A percentile compares a stretch with the other conserved stretches of the same genome.
Evolutionary conservation across 192 early-diverging fungal species (phyloP).

Genomic region (Gonapodya sp.): DNA sequence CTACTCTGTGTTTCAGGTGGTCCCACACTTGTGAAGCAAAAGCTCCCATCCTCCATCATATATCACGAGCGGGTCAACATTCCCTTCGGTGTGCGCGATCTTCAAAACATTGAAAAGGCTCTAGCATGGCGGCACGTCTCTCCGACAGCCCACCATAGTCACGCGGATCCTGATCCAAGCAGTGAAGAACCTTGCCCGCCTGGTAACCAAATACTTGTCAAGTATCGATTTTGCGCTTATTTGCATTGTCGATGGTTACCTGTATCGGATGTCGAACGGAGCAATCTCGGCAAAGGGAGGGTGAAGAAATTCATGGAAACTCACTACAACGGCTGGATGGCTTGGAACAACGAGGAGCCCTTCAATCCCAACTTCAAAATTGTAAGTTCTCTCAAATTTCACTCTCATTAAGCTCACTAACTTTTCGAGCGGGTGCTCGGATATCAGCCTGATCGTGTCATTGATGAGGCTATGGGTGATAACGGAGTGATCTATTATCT

Average conservation of each 20-base stretch:
- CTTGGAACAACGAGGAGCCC: constrained; percentile 45
- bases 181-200: neutral
- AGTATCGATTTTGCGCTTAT: constrained; percentile 25
- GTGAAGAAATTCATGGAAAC: constrained; percentile 68
- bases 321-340: constrained; percentile 40
- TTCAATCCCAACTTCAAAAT: constrained; percentile 57
- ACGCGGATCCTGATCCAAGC: neutral
- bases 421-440: neutral
- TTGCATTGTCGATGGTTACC: constrained; percentile 65
- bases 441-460: constrained; percentile 62
- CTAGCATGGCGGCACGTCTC: neutral
- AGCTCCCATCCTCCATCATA: neutral
- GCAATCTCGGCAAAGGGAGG: constrained; percentile 51
- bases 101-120: neutral
- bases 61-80: neutral
- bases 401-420: neutral
- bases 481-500: constrained; percentile 55
- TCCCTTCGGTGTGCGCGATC: neutral
- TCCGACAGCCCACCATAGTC: neutral
- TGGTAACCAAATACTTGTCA: neutral
- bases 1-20: neutral
- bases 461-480: constrained; percentile 69
- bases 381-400: constrained; percentile 20
- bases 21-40: neutral
- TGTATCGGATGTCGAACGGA: constrained; percentile 23